Conservation (phyloP, 2,329 filamentous ascomycete genomes). For the Talaromyces islandicus region DNA sequence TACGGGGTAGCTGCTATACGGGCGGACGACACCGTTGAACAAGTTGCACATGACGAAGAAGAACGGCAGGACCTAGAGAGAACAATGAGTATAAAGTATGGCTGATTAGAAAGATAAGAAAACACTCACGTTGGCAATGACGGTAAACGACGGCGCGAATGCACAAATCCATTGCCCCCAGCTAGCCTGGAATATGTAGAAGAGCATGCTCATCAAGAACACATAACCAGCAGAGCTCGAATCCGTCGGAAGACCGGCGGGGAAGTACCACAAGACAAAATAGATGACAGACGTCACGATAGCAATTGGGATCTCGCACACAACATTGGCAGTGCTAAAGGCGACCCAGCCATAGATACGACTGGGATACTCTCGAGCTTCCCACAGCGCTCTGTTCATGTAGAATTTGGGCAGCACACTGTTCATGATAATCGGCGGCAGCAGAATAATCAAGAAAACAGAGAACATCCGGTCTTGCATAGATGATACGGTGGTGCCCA, state of each 20-base stretch:
- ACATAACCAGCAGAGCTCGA: conserved; percentile 64
- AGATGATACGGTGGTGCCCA: conserved; percentile 59
- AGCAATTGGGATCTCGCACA: conserved; percentile 66
- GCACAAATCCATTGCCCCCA: conserved; percentile 85
- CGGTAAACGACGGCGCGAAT: conserved; percentile 71
- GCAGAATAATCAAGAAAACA: conserved; percentile 57
- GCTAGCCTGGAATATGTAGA: conserved; percentile 67
- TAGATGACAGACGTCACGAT: conserved; percentile 62
- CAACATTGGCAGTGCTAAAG: conserved; percentile 66
- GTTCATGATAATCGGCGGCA: conserved; percentile 68
- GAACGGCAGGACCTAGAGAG: conserved; percentile 62
- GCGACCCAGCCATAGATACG: conserved; percentile 74
- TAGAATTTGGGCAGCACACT: conserved; percentile 73
- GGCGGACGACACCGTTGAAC: conserved; percentile 72
- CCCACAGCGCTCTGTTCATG: conserved; percentile 65
- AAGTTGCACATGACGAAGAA: conserved; percentile 73
- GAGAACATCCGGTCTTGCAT: conserved; percentile 78
- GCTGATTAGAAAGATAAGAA: too few species aligned
- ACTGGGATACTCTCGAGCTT: conserved; percentile 65
- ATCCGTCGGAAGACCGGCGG: conserved; percentile 62
- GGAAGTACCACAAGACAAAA: conserved; percentile 71
- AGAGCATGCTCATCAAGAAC: conserved; percentile 72
- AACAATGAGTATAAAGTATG: not conserved
- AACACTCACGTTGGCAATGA: conserved; percentile 57
- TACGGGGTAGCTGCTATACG: conserved; percentile 57